A percentile compares a stretch with the other conserved stretches of the same genome.
These are phyloP conservation scores for Quercus gilva DNA, from an alignment of 306 rosid genomes.

Conservation along the genomic window DNA sequence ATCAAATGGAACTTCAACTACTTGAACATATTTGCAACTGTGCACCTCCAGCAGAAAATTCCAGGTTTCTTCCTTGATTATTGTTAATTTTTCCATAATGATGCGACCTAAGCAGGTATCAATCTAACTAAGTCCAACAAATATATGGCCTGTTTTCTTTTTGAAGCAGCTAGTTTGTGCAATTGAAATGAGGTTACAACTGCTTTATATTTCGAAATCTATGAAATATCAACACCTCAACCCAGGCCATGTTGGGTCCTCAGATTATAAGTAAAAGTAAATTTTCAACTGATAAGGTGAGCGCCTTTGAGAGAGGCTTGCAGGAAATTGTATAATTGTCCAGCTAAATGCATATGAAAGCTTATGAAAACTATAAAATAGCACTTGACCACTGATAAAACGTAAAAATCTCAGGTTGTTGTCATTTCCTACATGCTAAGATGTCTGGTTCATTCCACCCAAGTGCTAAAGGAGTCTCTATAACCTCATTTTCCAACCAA, in stretches of 20 bases:
- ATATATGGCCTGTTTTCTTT: background rate
- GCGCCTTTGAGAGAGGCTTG: background rate
- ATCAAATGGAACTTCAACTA: slow-evolving; percentile 10
- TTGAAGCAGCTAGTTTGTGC: background rate
- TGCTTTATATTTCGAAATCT: background rate
- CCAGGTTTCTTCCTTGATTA: slow-evolving; percentile 4
- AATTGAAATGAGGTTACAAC: background rate
- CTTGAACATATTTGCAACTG: slow-evolving; percentile 5
- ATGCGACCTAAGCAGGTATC: background rate
- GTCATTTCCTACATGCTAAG: background rate
- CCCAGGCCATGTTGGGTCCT: background rate
- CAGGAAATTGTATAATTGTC: background rate
- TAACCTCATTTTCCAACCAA: background rate
- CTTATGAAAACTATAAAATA: background rate
- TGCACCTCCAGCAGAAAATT: background rate
- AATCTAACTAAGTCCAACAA: background rate
- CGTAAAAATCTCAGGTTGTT: background rate
- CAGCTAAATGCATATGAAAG: background rate
- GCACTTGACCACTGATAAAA: background rate
- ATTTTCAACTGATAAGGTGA: background rate
- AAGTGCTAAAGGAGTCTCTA: background rate
- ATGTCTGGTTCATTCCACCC: background rate
- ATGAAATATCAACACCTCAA: background rate
- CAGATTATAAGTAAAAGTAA: background rate
- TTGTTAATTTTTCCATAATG: background rate